These are phyloP conservation scores for Epichloe baconii DNA, from an alignment of 2,329 filamentous ascomycete genomes.

Conservation along the genomic window DNA sequence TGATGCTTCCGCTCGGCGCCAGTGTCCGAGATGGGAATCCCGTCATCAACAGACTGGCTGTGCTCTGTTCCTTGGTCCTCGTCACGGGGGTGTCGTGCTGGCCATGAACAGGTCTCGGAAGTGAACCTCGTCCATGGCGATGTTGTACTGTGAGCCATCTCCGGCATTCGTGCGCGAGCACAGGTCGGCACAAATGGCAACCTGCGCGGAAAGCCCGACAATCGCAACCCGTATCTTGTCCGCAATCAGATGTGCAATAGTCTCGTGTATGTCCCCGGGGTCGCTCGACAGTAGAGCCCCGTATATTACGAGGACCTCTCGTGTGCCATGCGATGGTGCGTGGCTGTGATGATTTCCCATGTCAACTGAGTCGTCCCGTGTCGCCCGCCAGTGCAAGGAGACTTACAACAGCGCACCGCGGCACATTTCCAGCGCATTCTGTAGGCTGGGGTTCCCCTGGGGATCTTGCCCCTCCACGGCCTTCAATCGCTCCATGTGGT, in stretches of 20 bases:
- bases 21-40: constrained; percentile 84
- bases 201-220: constrained; percentile 80
- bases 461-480: constrained; percentile 53
- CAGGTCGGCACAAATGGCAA: constrained; percentile 84
- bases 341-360: constrained; percentile 39
- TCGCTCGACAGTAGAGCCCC: constrained; percentile 84
- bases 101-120: constrained; percentile 81
- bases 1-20: constrained; percentile 49
- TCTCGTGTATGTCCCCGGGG: constrained; percentile 90
- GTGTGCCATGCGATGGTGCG: constrained; percentile 81
- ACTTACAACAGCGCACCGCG: constrained; percentile 73
- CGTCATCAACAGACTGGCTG: constrained; percentile 78
- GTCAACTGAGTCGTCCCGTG: neutral
- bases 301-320: constrained; percentile 85
- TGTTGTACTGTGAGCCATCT: constrained; percentile 61
- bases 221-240: constrained; percentile 82
- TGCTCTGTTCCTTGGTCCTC: constrained; percentile 45
- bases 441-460: constrained; percentile 65
- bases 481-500: constrained; percentile 69
- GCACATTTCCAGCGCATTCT: constrained; percentile 94
- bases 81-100: constrained; percentile 78
- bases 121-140: constrained; percentile 65
- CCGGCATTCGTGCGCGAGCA: constrained; percentile 78
- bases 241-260: constrained; percentile 61
- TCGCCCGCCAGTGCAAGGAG: no score